These are phyloP conservation scores for Picochlorum sp. DNA, from an alignment of 139 green algal species.

Conservation along the genomic window DNA sequence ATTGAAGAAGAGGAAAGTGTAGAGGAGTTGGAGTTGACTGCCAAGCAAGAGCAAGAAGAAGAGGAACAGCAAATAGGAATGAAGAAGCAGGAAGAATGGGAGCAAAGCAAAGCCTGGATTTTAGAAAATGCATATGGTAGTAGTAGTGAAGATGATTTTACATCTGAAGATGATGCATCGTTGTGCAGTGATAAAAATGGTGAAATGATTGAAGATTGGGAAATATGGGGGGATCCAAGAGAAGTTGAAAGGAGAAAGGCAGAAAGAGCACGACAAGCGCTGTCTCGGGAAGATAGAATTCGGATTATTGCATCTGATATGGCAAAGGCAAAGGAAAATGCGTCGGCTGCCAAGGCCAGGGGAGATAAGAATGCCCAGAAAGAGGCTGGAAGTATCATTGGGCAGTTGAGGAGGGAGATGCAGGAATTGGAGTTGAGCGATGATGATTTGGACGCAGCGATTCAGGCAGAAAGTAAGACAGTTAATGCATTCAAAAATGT, in stretches of 20 bases:
- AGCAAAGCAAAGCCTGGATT: conserved; percentile 48
- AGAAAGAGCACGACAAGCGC: conserved; percentile 16
- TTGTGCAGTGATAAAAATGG: not conserved
- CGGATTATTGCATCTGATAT: conserved; percentile 29
- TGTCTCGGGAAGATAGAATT: conserved; percentile 18
- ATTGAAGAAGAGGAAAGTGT: conserved; percentile 14
- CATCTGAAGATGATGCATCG: not conserved
- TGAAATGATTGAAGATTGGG: conserved; percentile 58
- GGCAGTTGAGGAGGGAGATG: conserved; percentile 54
- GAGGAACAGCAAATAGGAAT: not conserved
- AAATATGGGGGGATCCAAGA: conserved; percentile 67
- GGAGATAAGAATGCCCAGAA: conserved; percentile 62
- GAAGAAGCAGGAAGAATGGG: conserved; percentile 12
- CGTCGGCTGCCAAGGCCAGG: conserved; percentile 42
- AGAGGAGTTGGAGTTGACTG: not conserved
- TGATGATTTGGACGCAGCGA: conserved; percentile 2
- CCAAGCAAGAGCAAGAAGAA: conserved; percentile 1
- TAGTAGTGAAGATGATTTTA: conserved; percentile 14
- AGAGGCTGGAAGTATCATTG: conserved; percentile 60
- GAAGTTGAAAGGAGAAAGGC: conserved; percentile 42
- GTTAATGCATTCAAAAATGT: not conserved
- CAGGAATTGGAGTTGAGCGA: conserved; percentile 25
- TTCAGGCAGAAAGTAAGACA: not conserved
- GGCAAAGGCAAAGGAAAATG: conserved; percentile 15
- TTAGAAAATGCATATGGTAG: conserved; percentile 38